Percentiles rank a stretch among this genome's conserved stretches.
phyloP scores from a whole-genome alignment of 352 stramenopile genomes.

The Phytophthora niederhauseri region DNA sequence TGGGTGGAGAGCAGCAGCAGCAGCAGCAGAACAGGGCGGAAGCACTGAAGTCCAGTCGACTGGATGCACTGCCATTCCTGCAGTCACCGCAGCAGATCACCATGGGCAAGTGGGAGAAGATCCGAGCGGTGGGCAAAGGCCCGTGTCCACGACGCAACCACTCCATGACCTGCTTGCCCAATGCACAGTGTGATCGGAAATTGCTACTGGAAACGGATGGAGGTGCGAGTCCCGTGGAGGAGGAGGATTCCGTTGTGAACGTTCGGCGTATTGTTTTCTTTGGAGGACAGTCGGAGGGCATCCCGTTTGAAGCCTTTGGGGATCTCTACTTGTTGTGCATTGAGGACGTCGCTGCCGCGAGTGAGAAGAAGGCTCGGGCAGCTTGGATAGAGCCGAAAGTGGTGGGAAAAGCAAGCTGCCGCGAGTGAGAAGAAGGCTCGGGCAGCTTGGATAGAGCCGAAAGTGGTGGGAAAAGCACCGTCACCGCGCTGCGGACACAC shows the following conservation, averaged over 20 bases:
- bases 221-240: background rate
- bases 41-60: slow-evolving; percentile 5
- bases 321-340: slow-evolving; percentile 62
- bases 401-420: slow-evolving; percentile 27
- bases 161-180: slow-evolving; percentile 65
- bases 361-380: slow-evolving; percentile 33
- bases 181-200: slow-evolving; percentile 27
- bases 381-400: slow-evolving; percentile 46
- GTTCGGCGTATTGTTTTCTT: slow-evolving; percentile 68
- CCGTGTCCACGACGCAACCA: slow-evolving; percentile 67
- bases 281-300: slow-evolving; percentile 68
- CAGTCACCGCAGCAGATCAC: slow-evolving; percentile 41
- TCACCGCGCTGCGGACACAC: slow-evolving; percentile 55
- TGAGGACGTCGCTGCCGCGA: slow-evolving; percentile 18
- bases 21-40: background rate
- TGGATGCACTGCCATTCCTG: slow-evolving; percentile 46
- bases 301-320: slow-evolving; percentile 72
- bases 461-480: slow-evolving; percentile 41
- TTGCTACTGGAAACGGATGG: slow-evolving; percentile 21
- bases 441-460: slow-evolving; percentile 47
- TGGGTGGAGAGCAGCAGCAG: slow-evolving; percentile 28
- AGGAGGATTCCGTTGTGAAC: slow-evolving; percentile 24
- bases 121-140: slow-evolving; percentile 42
- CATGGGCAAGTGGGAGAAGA: slow-evolving; percentile 66
- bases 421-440: slow-evolving; percentile 26